These are phyloP conservation scores for Mrakia blollopis DNA, from an alignment of 768 basidiomycete genomes.

Conservation along the genomic window DNA sequence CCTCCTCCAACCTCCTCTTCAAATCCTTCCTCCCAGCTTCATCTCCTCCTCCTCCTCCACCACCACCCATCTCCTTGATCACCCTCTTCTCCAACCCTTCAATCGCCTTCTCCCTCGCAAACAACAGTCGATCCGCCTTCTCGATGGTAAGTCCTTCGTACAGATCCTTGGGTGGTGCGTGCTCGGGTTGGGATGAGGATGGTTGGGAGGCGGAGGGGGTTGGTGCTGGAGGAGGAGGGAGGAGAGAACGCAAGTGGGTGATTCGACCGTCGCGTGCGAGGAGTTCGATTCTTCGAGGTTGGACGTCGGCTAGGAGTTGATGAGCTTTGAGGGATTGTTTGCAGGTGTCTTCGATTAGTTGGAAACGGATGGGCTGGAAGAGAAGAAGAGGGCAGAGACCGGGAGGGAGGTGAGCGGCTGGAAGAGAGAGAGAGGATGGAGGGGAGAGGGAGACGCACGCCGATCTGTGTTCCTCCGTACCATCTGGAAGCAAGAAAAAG, in stretches of 20 bases:
- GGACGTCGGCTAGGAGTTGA: constrained; percentile 27
- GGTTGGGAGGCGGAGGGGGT: not conserved
- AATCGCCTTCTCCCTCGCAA: constrained; percentile 25
- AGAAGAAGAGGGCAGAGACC: not conserved
- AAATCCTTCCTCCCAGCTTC: not conserved
- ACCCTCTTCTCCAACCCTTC: constrained; percentile 26
- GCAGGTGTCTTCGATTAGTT: constrained; percentile 24
- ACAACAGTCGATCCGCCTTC: constrained; percentile 20
- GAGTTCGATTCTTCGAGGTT: constrained; percentile 22
- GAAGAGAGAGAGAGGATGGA: not conserved
- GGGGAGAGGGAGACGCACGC: not conserved
- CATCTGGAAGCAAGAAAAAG: constrained; percentile 14
- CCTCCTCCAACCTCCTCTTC: constrained; percentile 18
- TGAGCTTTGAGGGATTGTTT: constrained; percentile 19
- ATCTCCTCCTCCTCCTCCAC: not conserved
- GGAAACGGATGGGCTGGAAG: constrained; percentile 28
- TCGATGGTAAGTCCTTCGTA: not conserved
- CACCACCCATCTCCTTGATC: not conserved
- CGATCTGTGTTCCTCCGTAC: constrained; percentile 30
- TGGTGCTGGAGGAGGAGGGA: constrained; percentile 3
- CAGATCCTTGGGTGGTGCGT: not conserved
- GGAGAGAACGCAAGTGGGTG: not conserved
- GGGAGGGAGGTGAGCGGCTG: not conserved
- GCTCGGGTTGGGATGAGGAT: not conserved
- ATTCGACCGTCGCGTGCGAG: constrained; percentile 26